A percentile compares a stretch with the other conserved stretches of the same genome.
These are phyloP conservation scores for Cyclostephanos tholiformis DNA, from an alignment of 108 stramenopile species.

Conservation along the genomic window DNA sequence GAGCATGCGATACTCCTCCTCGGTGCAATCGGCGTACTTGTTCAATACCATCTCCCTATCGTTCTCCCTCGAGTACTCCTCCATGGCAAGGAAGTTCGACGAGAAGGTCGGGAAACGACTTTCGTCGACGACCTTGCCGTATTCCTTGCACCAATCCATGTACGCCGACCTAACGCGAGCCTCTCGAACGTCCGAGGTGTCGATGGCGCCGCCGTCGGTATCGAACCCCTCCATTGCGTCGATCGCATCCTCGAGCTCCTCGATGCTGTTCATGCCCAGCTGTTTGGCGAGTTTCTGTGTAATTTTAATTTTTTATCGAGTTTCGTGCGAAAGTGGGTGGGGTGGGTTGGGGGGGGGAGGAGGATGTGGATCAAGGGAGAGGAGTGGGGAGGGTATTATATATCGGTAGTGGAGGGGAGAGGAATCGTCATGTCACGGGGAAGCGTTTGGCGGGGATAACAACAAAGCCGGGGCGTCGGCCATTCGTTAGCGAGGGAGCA, in stretches of 20 bases:
- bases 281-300: conserved; percentile 66
- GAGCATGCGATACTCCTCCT: conserved; percentile 60
- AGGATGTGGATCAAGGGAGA: no score
- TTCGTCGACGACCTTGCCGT: conserved; percentile 70
- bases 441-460: no score
- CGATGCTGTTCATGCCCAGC: conserved; percentile 77
- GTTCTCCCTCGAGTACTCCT: conserved; percentile 76
- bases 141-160: conserved; percentile 86
- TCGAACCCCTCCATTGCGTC: conserved; percentile 81
- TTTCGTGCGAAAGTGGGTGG: neutral
- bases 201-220: conserved; percentile 65
- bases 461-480: no score
- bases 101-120: conserved; percentile 73
- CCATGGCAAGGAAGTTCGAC: conserved; percentile 84
- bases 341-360: neutral
- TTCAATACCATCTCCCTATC: conserved; percentile 72
- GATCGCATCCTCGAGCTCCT: conserved; percentile 79
- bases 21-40: conserved; percentile 67
- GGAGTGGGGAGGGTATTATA: no score
- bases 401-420: no score
- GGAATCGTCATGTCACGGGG: no score
- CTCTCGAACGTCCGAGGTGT: conserved; percentile 77
- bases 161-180: conserved; percentile 84
- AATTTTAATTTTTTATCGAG: no score
- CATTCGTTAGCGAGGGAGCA: no score